These are phyloP conservation scores for Fusarium citri DNA, from an alignment of 2,329 filamentous ascomycete species.

Conservation along the genomic window DNA sequence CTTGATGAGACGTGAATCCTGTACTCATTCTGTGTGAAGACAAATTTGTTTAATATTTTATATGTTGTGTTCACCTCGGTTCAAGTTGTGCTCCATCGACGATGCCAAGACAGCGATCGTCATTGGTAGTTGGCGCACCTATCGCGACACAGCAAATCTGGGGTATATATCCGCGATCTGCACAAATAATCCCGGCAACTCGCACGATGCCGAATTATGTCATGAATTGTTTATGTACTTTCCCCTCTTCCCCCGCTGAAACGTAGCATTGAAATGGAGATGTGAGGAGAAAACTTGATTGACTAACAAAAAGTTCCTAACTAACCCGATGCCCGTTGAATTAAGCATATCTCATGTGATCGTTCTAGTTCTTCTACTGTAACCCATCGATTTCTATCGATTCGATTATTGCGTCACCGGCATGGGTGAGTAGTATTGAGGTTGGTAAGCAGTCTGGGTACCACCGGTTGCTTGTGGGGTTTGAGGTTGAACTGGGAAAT, in stretches of 20 bases:
- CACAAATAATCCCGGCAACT: background rate
- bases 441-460: background rate
- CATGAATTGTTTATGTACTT: background rate
- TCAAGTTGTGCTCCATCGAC: background rate
- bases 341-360: background rate
- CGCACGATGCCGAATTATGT: background rate
- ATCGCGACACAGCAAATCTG: background rate
- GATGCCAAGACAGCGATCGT: slow-evolving; percentile 24
- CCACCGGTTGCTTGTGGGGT: background rate
- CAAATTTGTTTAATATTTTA: background rate
- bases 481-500: slow-evolving; percentile 1
- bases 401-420: slow-evolving; percentile 3
- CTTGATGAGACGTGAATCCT: background rate
- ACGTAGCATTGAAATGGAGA: slow-evolving; percentile 1
- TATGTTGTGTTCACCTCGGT: background rate
- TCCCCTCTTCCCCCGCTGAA: slow-evolving; percentile 15
- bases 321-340: background rate
- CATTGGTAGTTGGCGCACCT: slow-evolving; percentile 20
- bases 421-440: background rate
- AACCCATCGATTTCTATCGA: background rate
- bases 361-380: background rate
- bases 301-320: background rate
- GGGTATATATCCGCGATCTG: slow-evolving; percentile 13
- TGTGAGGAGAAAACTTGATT: background rate
- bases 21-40: background rate